Evolutionary conservation across 768 basidiomycete genomes (phyloP).

Genomic region (Suillus ampliporus): DNA sequence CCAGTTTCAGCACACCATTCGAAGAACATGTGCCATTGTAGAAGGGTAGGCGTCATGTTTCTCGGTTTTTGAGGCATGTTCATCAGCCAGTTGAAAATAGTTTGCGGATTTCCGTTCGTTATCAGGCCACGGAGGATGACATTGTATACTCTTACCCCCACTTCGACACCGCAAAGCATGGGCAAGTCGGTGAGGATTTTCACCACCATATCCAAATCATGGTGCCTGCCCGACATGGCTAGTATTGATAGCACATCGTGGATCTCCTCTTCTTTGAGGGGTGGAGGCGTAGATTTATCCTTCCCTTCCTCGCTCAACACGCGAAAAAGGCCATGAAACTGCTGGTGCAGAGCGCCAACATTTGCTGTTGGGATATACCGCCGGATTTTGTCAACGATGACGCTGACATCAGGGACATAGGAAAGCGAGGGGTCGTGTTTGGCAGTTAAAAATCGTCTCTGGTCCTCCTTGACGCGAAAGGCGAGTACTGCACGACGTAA

Average conservation of each 20-base stretch:
- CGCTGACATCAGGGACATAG: background rate
- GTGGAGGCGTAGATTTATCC: background rate
- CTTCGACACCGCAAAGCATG: slow-evolving; percentile 49
- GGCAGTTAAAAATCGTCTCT: background rate
- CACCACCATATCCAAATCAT: slow-evolving; percentile 60
- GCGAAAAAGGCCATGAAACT: slow-evolving; percentile 5
- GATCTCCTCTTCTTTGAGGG: slow-evolving; percentile 35
- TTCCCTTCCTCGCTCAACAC: background rate
- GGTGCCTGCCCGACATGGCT: slow-evolving; percentile 54
- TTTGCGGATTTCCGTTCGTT: slow-evolving; percentile 46
- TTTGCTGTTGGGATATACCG: background rate
- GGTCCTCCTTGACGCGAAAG: slow-evolving; percentile 3
- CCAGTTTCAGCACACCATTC: slow-evolving; percentile 41
- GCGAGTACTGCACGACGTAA: background rate
- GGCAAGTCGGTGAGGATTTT: slow-evolving; percentile 57
- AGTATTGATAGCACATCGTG: slow-evolving; percentile 49
- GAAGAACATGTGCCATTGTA: slow-evolving; percentile 63
- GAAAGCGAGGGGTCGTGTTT: slow-evolving; percentile 7
- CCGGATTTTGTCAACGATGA: slow-evolving; percentile 10
- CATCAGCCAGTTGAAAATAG: slow-evolving; percentile 55
- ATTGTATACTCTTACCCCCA: slow-evolving; percentile 54
- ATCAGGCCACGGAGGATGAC: slow-evolving; percentile 56
- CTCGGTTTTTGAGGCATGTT: slow-evolving; percentile 59
- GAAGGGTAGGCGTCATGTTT: slow-evolving; percentile 49
- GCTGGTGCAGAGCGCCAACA: slow-evolving; percentile 8